Base-by-base conservation (phyloP, 2,329 filamentous ascomycete genomes). In the Ophiocordyceps robertsii region DNA sequence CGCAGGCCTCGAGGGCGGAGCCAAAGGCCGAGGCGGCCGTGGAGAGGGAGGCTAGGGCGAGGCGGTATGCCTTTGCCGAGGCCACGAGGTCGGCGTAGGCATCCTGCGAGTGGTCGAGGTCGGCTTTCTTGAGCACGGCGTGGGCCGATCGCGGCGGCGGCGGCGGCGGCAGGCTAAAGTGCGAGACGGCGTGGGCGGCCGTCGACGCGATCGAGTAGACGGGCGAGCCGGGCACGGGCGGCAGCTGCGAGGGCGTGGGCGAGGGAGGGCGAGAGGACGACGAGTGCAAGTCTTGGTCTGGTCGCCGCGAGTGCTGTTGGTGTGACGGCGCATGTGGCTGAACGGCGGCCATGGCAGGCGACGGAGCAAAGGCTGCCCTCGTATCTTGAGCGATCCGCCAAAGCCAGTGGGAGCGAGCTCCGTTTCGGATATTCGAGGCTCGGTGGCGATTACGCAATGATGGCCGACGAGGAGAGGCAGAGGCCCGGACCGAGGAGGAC, bases 201-300 rank as follows among this genome's bases (percentile, higher is more conserved):
- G 77, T 81, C 35, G 75, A 79, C 44, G 77, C 73, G 56, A 78
- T 69, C 13, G 77, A 80, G 57, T 74, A 79, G 21, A 76, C 72
- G 33, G 77, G 77, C 16, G 76, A 80, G n/a, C 62, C 61, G 6
- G 77, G 77, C n/a, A 80, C 65, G 1, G 73, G 71, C 16, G 75
- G 75, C 0, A 78, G 63, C 48, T 73, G 67, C n/a, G 72, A 74
- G 10, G 67, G 71, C 30, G 71, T 66, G 30, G 73, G 73, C 24
- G 73, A 72, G 31, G 60, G 61, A 29, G 65, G 58, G 42, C 62
- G 58, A 42, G 61, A 61, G 31, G 50, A 32, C 1, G 12, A 19
- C 8, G 29, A 8, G 29, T 19, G 9, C 10, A 19, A 7, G 38
- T 19, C 16, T 13, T n/a, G 11, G 32, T 8, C 16, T n/a, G 2